Percentiles rank a stretch among this genome's conserved stretches.
phyloP scores from a whole-genome alignment of 768 basidiomycete genomes.

The Hericium erinaceus region DNA sequence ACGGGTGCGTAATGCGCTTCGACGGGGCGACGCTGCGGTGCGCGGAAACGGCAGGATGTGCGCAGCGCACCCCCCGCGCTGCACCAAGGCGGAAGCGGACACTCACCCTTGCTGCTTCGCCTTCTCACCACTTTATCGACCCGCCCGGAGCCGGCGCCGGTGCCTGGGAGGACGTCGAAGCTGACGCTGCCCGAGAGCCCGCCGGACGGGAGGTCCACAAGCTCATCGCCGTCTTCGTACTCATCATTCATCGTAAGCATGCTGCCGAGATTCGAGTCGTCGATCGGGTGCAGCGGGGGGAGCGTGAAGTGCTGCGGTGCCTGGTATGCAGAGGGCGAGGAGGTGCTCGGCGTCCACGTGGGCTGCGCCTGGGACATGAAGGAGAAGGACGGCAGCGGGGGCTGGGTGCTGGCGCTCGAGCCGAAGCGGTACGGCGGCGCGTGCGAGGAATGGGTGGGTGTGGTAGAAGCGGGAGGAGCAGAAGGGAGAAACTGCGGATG shows the following conservation, averaged over 20 bases:
- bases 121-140: conserved; percentile 52
- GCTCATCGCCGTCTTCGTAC: conserved; percentile 52
- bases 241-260: conserved; percentile 47
- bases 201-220: conserved; percentile 34
- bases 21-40: conserved; percentile 1
- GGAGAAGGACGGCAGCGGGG: conserved; percentile 13
- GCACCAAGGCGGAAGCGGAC: too few species aligned
- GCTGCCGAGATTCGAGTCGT: conserved; percentile 9
- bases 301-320: conserved; percentile 1
- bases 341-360: conserved; percentile 10
- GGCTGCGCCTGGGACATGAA: conserved; percentile 15
- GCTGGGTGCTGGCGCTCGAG: conserved; percentile 17
- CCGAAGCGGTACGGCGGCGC: conserved; percentile 14
- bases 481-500: not conserved
- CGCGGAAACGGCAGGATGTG: not conserved
- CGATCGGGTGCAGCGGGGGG: conserved; percentile 2
- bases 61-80: not conserved
- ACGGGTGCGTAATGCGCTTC: not conserved
- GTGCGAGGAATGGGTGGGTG: not conserved
- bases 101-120: conserved; percentile 66
- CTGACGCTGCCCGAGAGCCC: conserved; percentile 8
- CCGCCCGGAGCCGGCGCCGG: conserved; percentile 9
- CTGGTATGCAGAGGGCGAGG: not conserved
- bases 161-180: conserved; percentile 14
- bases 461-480: not conserved